Evolutionary conservation across 495 filamentous ascomycete genomes (phyloP).

Genomic region (Pyrenula massariospora): DNA sequence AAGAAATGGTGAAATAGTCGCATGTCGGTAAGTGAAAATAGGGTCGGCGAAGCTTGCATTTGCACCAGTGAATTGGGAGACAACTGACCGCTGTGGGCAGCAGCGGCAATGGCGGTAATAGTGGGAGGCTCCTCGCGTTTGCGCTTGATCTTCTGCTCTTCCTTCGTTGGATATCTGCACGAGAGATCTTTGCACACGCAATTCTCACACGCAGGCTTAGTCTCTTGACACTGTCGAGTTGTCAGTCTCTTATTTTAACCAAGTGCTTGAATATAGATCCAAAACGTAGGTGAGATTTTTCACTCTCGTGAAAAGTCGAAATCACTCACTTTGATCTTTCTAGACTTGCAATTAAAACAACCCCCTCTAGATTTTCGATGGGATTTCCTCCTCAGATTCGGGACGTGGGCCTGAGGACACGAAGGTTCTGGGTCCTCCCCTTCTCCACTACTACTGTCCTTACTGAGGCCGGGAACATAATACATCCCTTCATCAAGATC

Average conservation of each 20-base stretch:
- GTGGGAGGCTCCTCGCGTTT: constrained; percentile 11
- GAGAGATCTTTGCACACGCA: constrained; percentile 43
- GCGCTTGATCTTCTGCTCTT: constrained; percentile 6
- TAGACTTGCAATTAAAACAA: constrained; percentile 53
- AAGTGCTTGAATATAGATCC: not conserved
- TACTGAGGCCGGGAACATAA: not conserved
- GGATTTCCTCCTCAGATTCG: not conserved
- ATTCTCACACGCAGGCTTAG: constrained; percentile 42
- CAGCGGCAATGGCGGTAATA: not conserved
- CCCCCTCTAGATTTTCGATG: constrained; percentile 53
- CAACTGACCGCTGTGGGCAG: not conserved
- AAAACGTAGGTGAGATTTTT: not conserved
- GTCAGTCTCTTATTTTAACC: constrained; percentile 2
- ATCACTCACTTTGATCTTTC: constrained; percentile 40
- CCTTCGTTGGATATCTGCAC: constrained; percentile 43
- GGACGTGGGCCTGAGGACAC: not conserved
- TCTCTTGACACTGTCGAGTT: constrained; percentile 37
- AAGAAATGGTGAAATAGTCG: constrained; percentile 55
- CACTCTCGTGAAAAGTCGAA: not conserved
- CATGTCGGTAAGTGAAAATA: constrained; percentile 44
- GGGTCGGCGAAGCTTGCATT: constrained; percentile 6
- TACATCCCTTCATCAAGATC: not conserved
- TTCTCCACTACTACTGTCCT: not conserved
- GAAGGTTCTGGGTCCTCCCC: not conserved
- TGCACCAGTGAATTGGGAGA: constrained; percentile 1